Base-by-base conservation (phyloP, 768 basidiomycete genomes). In the Psilocybe cubensis region DNA sequence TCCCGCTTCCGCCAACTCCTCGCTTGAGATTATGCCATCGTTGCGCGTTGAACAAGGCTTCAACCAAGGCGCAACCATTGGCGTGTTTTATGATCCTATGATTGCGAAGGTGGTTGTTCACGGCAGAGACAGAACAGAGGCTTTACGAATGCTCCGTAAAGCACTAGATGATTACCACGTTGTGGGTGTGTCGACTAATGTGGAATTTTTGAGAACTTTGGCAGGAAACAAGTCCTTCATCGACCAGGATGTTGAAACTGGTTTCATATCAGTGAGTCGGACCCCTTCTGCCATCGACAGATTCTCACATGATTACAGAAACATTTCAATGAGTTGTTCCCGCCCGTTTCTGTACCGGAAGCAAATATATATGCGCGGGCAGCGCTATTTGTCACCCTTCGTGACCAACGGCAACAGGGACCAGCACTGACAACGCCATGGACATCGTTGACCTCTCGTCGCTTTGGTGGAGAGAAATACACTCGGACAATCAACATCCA, bases 41-140 rank as follows among this genome's bases (percentile, higher is more conserved):
- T 77, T 95, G 43, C 84, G 94, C n/a, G 81, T 97, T 9, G 95
- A 96, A 66, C 92, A 95, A 70, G 95, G 96, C 0, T 95, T 96
- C 72, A 79, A 74, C 2, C 83, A 88, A 66, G 91, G 90, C 3
- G 80, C 90, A 14, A 84, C 88, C 61, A 93, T 93, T 41, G 91
- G 92, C 20, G 89, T 94, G 1, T 94, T 87, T 71, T 96, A 95
- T 69, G 93, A 96, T 64, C 92, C 93, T 0, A 88, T 96, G 86
- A 94, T 96, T 57, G 88, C 92, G 2, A 96, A 96, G 70, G 86
- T 97, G 4, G 89, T 98, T 17, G 92, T 92, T 8, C 91, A 94
- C 63, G 95, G 92, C 12, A 76, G 84, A 24, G 90, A 95, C 71
- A 83, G 95, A 20, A 84, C 85, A 2, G 92, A 95, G 66, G 95